A percentile compares a stretch with the other conserved stretches of the same genome.
Evolutionary conservation across 768 basidiomycete genomes (phyloP).

Genomic region (Russula virescens): DNA sequence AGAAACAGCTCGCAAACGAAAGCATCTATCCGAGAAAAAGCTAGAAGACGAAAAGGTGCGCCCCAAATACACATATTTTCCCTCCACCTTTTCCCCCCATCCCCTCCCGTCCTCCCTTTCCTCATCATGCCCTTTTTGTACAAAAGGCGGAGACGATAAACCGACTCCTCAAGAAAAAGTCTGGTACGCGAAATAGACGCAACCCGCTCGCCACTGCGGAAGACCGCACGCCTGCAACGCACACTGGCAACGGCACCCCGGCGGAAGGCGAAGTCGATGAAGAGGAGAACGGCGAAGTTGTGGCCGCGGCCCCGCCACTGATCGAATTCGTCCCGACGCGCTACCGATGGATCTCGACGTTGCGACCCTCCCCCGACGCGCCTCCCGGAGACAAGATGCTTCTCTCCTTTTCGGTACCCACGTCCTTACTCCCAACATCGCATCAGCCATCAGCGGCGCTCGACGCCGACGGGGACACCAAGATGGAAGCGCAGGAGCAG

Average conservation of each 20-base stretch:
- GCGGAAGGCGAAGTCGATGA: slow-evolving; percentile 35
- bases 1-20: slow-evolving; percentile 78
- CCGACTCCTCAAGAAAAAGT: slow-evolving; percentile 80
- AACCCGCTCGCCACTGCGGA: slow-evolving; percentile 45
- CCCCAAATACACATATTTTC: background rate
- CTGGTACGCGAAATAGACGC: slow-evolving; percentile 57
- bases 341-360: slow-evolving; percentile 70
- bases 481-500: slow-evolving; percentile 22
- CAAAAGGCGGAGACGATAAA: slow-evolving; percentile 81
- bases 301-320: slow-evolving; percentile 28
- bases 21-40: slow-evolving; percentile 75
- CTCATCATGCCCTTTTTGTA: background rate
- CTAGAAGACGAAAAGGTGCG: slow-evolving; percentile 78
- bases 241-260: slow-evolving; percentile 29
- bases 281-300: slow-evolving; percentile 39
- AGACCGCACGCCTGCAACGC: slow-evolving; percentile 36
- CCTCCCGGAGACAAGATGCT: slow-evolving; percentile 31
- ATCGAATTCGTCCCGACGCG: slow-evolving; percentile 41
- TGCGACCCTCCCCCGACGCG: slow-evolving; percentile 28
- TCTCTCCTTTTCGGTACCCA: slow-evolving; percentile 53
- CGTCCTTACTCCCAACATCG: slow-evolving; percentile 26
- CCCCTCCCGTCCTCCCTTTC: no score
- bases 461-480: slow-evolving; percentile 3
- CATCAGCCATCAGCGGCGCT: slow-evolving; percentile 13
- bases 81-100: no score